phyloP scores from a whole-genome alignment of 2,329 filamentous ascomycete genomes.

The Neonectria hederae region DNA sequence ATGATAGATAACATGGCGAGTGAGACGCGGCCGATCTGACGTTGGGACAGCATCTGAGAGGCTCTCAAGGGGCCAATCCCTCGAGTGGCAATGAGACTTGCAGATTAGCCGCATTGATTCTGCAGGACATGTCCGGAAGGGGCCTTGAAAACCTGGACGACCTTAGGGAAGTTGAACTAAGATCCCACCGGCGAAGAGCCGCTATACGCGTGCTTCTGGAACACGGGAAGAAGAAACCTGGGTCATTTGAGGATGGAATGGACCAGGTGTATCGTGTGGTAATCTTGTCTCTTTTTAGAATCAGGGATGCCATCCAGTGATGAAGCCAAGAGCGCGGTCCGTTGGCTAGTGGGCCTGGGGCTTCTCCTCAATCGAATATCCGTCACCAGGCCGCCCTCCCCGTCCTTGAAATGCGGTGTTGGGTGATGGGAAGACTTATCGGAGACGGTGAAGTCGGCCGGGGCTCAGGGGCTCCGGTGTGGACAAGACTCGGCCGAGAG shows the following conservation, averaged over 20 bases:
- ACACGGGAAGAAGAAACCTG: neutral
- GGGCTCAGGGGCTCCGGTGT: slow-evolving; percentile 5
- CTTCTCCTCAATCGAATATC: neutral
- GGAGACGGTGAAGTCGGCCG: slow-evolving; percentile 1
- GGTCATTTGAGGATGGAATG: neutral
- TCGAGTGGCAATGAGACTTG: neutral
- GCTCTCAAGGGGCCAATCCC: neutral
- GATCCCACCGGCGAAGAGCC: neutral
- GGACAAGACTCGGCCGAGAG: slow-evolving; percentile 35
- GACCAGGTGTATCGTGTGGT: neutral
- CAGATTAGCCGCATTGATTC: neutral
- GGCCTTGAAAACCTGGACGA: neutral
- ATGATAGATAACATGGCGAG: neutral
- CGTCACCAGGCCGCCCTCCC: too few relatives aligned
- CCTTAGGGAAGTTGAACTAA: neutral
- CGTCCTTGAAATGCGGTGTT: neutral
- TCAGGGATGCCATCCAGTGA: neutral
- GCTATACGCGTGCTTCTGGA: neutral
- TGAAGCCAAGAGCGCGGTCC: neutral
- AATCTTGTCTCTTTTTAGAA: neutral
- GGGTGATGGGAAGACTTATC: neutral
- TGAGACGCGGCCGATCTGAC: neutral
- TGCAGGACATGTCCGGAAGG: neutral
- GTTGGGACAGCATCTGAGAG: neutral
- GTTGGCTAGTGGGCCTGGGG: neutral